Conservation (phyloP, 1,284 basidiomycete genomes). For the Pulveroboletus sp. region DNA sequence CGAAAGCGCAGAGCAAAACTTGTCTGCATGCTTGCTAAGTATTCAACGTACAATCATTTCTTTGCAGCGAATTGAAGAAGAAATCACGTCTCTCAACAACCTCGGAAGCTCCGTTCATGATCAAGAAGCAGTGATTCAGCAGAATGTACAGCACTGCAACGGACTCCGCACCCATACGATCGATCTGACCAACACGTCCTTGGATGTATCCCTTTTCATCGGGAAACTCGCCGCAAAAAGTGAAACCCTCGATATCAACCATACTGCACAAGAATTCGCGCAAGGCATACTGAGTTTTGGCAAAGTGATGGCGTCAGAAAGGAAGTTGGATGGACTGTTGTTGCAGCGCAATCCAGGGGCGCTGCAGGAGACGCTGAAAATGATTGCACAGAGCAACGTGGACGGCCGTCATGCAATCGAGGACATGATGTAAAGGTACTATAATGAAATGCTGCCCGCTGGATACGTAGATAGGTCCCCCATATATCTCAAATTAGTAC, state of each 20-base stretch:
- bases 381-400: slow-evolving; percentile 12
- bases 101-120: background rate
- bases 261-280: slow-evolving; percentile 20
- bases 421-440: slow-evolving; percentile 15
- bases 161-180: slow-evolving; percentile 15
- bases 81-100: slow-evolving; percentile 6
- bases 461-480: no score
- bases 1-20: slow-evolving; percentile 4
- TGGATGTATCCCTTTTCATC: slow-evolving; percentile 18
- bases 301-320: slow-evolving; percentile 12
- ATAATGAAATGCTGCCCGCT: no score
- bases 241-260: slow-evolving; percentile 14
- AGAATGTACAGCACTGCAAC: slow-evolving; percentile 8
- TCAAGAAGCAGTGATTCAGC: slow-evolving; percentile 13
- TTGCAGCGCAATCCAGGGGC: slow-evolving; percentile 10
- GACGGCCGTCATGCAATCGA: no score
- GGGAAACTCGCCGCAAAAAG: slow-evolving; percentile 18
- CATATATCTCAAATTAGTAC: no score
- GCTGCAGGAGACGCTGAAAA: slow-evolving; percentile 13
- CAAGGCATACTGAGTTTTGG: slow-evolving; percentile 16
- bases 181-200: slow-evolving; percentile 17
- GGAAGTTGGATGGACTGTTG: slow-evolving; percentile 8
- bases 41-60: slow-evolving; percentile 12
- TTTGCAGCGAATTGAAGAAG: slow-evolving; percentile 1
- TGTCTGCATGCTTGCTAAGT: slow-evolving; percentile 6